These are phyloP conservation scores for Colletotrichum somersetense DNA, from an alignment of 2,329 filamentous ascomycete species.

Conservation along the genomic window DNA sequence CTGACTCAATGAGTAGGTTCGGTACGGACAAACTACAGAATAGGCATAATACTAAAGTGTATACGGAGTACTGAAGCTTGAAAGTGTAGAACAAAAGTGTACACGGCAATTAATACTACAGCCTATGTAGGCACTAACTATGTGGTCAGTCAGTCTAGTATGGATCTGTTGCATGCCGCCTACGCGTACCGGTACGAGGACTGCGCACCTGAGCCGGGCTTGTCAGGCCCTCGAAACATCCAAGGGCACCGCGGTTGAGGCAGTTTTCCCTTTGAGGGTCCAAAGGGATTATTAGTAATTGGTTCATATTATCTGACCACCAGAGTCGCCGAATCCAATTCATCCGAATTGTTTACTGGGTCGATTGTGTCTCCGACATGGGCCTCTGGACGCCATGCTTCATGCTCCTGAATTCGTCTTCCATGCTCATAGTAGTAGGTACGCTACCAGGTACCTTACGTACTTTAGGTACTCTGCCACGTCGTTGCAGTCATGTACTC, in stretches of 20 bases:
- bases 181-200: not conserved
- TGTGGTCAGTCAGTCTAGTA: not conserved
- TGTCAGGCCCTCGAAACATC: conserved; percentile 28
- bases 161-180: not conserved
- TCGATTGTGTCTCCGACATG: conserved; percentile 23
- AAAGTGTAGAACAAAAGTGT: no score
- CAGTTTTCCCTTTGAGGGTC: conserved; percentile 5
- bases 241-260: conserved; percentile 23
- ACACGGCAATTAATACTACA: no score
- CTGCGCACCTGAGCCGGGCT: conserved; percentile 2
- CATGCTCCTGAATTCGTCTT: conserved; percentile 22
- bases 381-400: conserved; percentile 22
- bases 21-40: not conserved
- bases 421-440: conserved; percentile 8
- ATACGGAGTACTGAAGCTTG: no score
- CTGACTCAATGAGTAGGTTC: no score
- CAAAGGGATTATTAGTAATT: conserved; percentile 11
- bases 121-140: no score
- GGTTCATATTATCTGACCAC: conserved; percentile 15
- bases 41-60: no score
- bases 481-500: not conserved
- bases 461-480: not conserved
- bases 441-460: no score
- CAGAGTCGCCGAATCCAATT: conserved; percentile 1
- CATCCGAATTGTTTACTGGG: conserved; percentile 25